Percentiles rank a stretch among this genome's conserved stretches.
phyloP scores from a whole-genome alignment of 169 alveolate genomes.

The Cryptosporidium baileyi region DNA sequence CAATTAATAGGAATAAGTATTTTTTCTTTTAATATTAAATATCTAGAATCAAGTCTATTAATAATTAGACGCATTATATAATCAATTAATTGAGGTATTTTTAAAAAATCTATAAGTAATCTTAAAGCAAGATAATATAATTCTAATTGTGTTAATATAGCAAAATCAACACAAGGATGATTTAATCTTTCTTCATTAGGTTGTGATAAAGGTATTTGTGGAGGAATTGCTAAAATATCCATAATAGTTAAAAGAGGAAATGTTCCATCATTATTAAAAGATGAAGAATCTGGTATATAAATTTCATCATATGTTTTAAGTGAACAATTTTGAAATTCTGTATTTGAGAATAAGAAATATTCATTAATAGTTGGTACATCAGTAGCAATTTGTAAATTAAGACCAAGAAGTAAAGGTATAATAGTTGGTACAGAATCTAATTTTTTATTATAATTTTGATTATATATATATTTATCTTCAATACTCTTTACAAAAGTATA shows the following conservation, averaged over 20 bases:
- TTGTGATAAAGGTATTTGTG: slow-evolving; percentile 39
- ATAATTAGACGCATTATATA: slow-evolving; percentile 3
- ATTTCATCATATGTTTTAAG: slow-evolving; percentile 32
- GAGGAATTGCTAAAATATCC: slow-evolving; percentile 31
- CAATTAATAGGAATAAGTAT: slow-evolving; percentile 34
- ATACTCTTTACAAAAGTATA: slow-evolving; percentile 5
- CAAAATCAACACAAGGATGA: slow-evolving; percentile 32
- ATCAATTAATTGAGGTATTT: slow-evolving; percentile 54
- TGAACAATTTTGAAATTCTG: not conserved
- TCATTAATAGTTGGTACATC: slow-evolving; percentile 61
- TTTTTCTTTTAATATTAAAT: slow-evolving; percentile 29
- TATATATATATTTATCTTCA: slow-evolving; percentile 17
- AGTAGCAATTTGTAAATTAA: slow-evolving; percentile 27
- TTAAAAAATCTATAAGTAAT: slow-evolving; percentile 11
- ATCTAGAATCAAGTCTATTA: slow-evolving; percentile 13
- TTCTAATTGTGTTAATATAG: slow-evolving; percentile 57
- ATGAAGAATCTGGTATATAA: slow-evolving; percentile 45
- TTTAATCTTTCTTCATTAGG: slow-evolving; percentile 28
- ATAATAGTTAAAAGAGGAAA: slow-evolving; percentile 66
- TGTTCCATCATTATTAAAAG: not conserved
- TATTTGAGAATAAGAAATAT: not conserved
- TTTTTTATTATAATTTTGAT: not conserved
- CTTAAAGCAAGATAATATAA: slow-evolving; percentile 31
- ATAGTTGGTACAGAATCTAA: slow-evolving; percentile 23
- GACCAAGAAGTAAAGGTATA: slow-evolving; percentile 40